phyloP scores from a whole-genome alignment of 176 grass and related monocot species.

The Microstegium vimineum region DNA sequence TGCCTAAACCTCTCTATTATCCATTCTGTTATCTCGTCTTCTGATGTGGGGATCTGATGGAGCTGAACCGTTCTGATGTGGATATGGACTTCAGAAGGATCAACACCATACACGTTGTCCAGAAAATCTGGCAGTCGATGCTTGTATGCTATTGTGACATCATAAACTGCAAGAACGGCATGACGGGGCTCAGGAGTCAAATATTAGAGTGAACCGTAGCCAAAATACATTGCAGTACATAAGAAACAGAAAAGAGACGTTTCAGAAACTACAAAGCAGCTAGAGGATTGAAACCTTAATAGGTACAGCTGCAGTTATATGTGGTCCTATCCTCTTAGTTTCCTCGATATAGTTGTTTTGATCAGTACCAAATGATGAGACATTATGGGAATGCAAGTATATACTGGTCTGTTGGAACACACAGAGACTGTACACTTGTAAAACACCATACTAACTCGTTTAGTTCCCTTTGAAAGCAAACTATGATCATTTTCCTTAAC shows the following conservation, averaged over 20 bases:
- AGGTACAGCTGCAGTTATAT: background rate
- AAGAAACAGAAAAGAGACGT: background rate
- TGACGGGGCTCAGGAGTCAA: background rate
- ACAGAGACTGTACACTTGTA: background rate
- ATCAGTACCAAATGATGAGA: background rate
- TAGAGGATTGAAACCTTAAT: background rate
- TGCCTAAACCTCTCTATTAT: slow-evolving; percentile 70
- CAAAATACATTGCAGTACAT: background rate
- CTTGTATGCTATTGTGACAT: slow-evolving; percentile 84
- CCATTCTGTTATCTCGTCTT: slow-evolving; percentile 64
- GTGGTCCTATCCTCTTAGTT: background rate
- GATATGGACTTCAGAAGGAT: slow-evolving; percentile 92
- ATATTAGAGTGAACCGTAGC: background rate
- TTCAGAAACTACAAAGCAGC: background rate
- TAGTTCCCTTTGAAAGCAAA: background rate
- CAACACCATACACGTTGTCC: slow-evolving; percentile 70
- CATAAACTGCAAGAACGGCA: slow-evolving; percentile 62
- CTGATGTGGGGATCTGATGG: slow-evolving; percentile 52
- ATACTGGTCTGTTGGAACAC: background rate
- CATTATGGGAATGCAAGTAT: background rate
- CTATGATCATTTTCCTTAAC: background rate
- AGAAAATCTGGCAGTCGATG: slow-evolving; percentile 71
- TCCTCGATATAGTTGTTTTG: background rate
- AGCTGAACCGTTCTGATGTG: slow-evolving; percentile 57
- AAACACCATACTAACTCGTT: background rate